Evolutionary conservation across 257 asterid genomes (phyloP).

Genomic region (Craterostigma plantagineum): DNA sequence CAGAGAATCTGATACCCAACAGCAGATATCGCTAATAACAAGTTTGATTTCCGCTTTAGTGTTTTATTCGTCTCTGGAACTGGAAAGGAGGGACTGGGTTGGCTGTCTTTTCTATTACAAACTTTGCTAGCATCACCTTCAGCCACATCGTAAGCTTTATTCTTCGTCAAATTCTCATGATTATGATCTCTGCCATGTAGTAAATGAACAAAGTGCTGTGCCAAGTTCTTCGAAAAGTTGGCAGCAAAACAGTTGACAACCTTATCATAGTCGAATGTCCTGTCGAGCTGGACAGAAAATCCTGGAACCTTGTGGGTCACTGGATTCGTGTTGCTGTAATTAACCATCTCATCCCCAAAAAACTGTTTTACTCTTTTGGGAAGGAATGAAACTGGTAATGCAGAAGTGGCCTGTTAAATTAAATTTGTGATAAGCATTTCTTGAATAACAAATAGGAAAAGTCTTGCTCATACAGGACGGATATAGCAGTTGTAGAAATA

Average conservation of each 20-base stretch:
- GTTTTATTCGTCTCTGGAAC: constrained; percentile 21
- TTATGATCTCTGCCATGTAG: constrained; percentile 35
- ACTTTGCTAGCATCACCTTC: constrained; percentile 17
- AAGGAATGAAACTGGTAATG: constrained; percentile 37
- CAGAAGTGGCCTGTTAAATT: constrained; percentile 72
- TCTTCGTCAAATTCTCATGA: constrained; percentile 17
- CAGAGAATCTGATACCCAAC: constrained; percentile 76
- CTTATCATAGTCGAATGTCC: constrained; percentile 35
- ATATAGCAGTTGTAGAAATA: too few relatives aligned
- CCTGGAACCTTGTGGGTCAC: constrained; percentile 39
- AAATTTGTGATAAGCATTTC: constrained; percentile 10
- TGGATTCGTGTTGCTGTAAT: constrained; percentile 21
- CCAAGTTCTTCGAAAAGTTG: constrained; percentile 56
- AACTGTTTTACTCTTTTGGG: constrained; percentile 59
- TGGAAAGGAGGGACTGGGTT: constrained; percentile 15
- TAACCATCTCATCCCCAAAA: constrained; percentile 32
- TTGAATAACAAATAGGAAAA: neutral
- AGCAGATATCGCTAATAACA: constrained; percentile 63
- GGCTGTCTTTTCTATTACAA: constrained; percentile 18
- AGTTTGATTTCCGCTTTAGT: constrained; percentile 55
- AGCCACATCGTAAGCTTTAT: constrained; percentile 15
- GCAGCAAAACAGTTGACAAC: constrained; percentile 37
- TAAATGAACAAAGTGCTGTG: constrained; percentile 52
- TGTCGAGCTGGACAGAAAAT: constrained; percentile 53
- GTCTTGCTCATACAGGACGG: too few relatives aligned